Percentiles rank a stretch among this genome's conserved stretches.
These are phyloP conservation scores for Paratrimastix pyriformis DNA, from an alignment of 78 protist genomes.

Conservation along the genomic window DNA sequence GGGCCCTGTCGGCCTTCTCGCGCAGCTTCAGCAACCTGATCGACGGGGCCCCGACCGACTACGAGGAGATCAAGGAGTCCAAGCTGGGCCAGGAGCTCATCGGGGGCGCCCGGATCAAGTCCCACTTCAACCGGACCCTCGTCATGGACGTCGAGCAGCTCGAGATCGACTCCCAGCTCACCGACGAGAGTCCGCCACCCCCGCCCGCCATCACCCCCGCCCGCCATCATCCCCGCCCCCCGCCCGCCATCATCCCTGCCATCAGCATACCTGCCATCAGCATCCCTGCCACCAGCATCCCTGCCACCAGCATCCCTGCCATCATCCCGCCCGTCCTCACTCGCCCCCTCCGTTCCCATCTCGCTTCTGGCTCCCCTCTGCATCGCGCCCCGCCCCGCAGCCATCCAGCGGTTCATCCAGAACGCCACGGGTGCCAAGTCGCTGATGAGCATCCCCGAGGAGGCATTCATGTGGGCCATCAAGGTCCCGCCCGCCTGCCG, in stretches of 20 bases:
- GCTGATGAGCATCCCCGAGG: neutral
- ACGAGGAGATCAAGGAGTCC: neutral
- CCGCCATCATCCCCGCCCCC: no score
- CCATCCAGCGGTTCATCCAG: neutral
- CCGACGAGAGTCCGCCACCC: conserved; percentile 12
- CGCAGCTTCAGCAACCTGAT: neutral
- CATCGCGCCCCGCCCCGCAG: no score
- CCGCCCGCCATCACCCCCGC: no score
- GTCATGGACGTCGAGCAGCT: neutral
- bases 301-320: no score
- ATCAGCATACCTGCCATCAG: no score
- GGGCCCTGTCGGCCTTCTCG: neutral
- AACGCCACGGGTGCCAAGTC: conserved; percentile 13
- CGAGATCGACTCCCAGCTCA: neutral
- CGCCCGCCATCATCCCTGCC: no score
- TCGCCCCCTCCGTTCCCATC: no score
- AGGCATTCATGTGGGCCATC: neutral
- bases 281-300: no score
- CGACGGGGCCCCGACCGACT: neutral
- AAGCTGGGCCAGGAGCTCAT: neutral
- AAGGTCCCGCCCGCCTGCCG: no score
- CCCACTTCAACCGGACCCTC: neutral
- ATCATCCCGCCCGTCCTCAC: no score
- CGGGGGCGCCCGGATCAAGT: conserved; percentile 15
- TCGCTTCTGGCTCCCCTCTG: no score